Evolutionary conservation across 2,329 filamentous ascomycete genomes (phyloP), one percentile per base, ranked within the genome.

Genomic region (Ceratocystis diversiconidia): DNA sequence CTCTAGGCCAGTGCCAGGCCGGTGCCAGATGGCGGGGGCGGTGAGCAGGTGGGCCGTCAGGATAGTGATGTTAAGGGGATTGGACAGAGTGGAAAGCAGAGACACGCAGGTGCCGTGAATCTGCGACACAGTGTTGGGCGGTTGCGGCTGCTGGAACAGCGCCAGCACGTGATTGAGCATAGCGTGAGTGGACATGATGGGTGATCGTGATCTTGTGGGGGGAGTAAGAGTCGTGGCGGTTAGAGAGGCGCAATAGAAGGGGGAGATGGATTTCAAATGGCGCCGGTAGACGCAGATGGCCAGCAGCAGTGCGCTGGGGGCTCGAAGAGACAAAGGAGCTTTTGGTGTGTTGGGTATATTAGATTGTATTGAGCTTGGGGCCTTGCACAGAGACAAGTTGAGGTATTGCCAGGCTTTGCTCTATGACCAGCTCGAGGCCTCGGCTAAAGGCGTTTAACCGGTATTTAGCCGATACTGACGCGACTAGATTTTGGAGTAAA

Each of bases 1-100:
- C 15, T 79, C 80, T 44, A 89, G 76, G 7, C 82, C 84, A 65
- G 86, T 80, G 8, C 81, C 81, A 5, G 63, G 66, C 71, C 79
- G 75, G 66, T 76, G 74, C 88, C 88, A 92, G 74, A 91, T 79
- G 7, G 87, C 85, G 2, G 86, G 87, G 0, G 88, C 85, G 0
- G 82, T 82, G 59, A 91, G 80, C 5, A 90, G 79, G 69, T 91
- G 87, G 30, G 85, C 86, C 0, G 87, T 88, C 64, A 91, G 79
- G 12, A 91, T 79, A 50, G 84, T 83, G 71, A 90, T 79, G 73
- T 92, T 92, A 66, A 89, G 80, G 15, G 87, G 87, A 72, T 91
- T 91, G 68, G 84, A 84, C 63, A 91, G 82, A 61, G 82, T 82
- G 17, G 85, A 82, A 65, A 92, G 79, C 36, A 91, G 81, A 48